Base-by-base conservation (phyloP, 1,284 basidiomycete species). In the Ceratobasidium sp. region DNA sequence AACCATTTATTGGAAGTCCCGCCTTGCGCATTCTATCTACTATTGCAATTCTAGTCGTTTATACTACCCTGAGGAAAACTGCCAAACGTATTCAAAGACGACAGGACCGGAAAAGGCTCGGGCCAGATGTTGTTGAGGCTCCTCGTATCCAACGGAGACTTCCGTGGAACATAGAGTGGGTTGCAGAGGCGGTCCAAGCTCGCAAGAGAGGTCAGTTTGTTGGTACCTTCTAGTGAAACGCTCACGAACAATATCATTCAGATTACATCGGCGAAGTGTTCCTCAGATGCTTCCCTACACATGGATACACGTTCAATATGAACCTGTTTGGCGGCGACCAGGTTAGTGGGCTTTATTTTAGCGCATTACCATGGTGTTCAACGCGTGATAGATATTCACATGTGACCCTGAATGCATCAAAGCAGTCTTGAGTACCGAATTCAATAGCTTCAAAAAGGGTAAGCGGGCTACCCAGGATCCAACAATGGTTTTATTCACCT, bases 361-460 rank as follows among this genome's bases (percentile, higher is more conserved):
- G 32, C 43, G 5, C 38, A 12, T 6, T 2, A 32, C 15, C n/a
- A n/a, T n/a, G n/a, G n/a, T n/a, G n/a, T 20, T 15, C 27, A 34
- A 17, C 22, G 1, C 53, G 20, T 64, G 34, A 32, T 40, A 69
- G 35, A 29, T 69, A 34, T 69, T 54, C 31, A 58, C 72, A 88
- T 87, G 86, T 89, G 25, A 86, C 89, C 55, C 87, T 43, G 89
- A 72, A 50, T 65, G 89, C 73, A 79, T 82, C 70, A 88, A 89
- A 75, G 87, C 83, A 73, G 80, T 89, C n/a, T 77, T 87, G 1
- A 80, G 87, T 0, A 89, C 88, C 1, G 88, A 88, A 0, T 90
- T 90, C 73, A 78, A 81, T 50, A 78, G 84, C 54, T 90, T 89
- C 73, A 88, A 86, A 85, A 81, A 87, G 75, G 88, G 88, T 15